Percentiles rank a stretch among this genome's conserved stretches.
phyloP scores from a whole-genome alignment of 768 basidiomycete species.

The Xerocomellus amylosporus region DNA sequence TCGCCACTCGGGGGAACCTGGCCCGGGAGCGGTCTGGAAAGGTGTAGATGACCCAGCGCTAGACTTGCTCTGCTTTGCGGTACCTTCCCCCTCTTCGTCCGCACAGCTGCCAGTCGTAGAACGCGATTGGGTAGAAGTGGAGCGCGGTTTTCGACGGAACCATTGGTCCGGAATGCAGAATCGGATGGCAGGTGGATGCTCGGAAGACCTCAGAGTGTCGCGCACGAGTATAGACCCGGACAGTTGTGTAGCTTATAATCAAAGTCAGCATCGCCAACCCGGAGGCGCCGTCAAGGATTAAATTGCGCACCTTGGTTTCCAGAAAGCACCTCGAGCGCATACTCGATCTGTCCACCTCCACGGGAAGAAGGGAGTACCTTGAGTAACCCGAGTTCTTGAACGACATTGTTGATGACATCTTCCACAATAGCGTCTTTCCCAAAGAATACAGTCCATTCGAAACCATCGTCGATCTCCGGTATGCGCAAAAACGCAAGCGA shows the following conservation, averaged over 20 bases:
- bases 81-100: constrained; percentile 53
- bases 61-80: constrained; percentile 51
- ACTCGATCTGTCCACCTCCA: constrained; percentile 60
- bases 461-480: constrained; percentile 76
- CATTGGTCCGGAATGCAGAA: constrained; percentile 78
- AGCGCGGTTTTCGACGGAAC: constrained; percentile 67
- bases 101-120: constrained; percentile 48
- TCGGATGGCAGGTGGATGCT: constrained; percentile 36
- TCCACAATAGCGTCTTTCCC: constrained; percentile 53
- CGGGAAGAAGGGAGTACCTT: constrained; percentile 65
- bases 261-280: neutral
- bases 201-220: constrained; percentile 14
- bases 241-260: constrained; percentile 14
- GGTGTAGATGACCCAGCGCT: constrained; percentile 26
- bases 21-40: constrained; percentile 14
- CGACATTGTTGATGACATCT: constrained; percentile 50
- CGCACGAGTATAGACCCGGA: constrained; percentile 10
- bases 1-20: constrained; percentile 46
- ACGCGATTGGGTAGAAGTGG: constrained; percentile 44
- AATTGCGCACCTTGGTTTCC: constrained; percentile 48
- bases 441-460: constrained; percentile 62
- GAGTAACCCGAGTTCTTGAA: constrained; percentile 68
- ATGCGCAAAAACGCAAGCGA: constrained; percentile 60
- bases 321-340: constrained; percentile 65
- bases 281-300: neutral